Evolutionary conservation across 2,329 filamentous ascomycete genomes (phyloP), one percentile per base, ranked within the genome.

Genomic region (Sarocladiaceae sp.): DNA sequence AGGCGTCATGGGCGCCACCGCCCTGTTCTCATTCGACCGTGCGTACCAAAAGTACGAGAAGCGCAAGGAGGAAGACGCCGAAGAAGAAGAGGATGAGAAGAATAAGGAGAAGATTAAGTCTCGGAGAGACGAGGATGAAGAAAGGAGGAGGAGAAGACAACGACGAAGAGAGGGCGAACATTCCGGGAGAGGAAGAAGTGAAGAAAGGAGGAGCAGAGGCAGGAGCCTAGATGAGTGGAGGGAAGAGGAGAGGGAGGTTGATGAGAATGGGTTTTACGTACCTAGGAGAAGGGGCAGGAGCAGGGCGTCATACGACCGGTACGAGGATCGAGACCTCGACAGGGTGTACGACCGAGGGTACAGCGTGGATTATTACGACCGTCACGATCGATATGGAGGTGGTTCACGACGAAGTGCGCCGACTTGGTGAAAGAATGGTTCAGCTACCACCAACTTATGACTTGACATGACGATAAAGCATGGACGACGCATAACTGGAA

Each of bases 21-120:
- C 70, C 1, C 59, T 61, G n/a, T 70, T 71, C 58, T 68, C 70
- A 53, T 67, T 72, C 55, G 70, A 74, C 54, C 68, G 69, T 51
- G 66, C 71, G 37, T 68, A 50, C 26, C 40, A 54, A 17, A 54
- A 56, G 40, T 49, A 47, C 44, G 31, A 47, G 29, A 35, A 42
- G 40, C 8, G 44, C 23, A 36, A 44, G 39, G 44, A 52, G 42
- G 26, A 29, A 18, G 31, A 46, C 25, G 5, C 22, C 3, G 37
- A 37, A 37, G 26, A 33, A 25, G 22, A 39, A 39, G 37, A 23
- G 51, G 17, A 3, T 7, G 37, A 39, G 50, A 50, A n/a, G n/a
- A n/a, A n/a, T n/a, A n/a, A n/a, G n/a, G n/a, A n/a, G n/a, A n/a
- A n/a, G n/a, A n/a, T n/a, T n/a, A n/a, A n/a, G n/a, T n/a, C n/a